These are phyloP conservation scores for Aspergillus asperescens DNA, from an alignment of 495 filamentous ascomycete genomes.

Conservation along the genomic window DNA sequence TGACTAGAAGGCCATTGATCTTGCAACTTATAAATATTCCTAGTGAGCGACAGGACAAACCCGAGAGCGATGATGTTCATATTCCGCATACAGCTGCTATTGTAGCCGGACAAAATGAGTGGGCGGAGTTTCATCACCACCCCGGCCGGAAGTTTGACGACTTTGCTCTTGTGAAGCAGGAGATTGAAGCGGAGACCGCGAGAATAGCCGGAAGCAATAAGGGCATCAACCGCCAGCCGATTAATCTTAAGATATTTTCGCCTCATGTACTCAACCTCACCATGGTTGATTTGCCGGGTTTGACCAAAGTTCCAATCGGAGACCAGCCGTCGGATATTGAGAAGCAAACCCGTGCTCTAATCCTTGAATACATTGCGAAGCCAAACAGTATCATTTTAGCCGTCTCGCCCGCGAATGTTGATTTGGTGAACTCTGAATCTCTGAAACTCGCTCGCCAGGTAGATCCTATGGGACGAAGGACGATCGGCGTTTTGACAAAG, in stretches of 20 bases:
- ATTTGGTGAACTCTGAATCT: constrained; percentile 97
- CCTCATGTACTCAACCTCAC: constrained; percentile 96
- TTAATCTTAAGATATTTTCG: constrained; percentile 98
- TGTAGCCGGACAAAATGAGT: constrained; percentile 71
- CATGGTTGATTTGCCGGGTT: constrained; percentile 88
- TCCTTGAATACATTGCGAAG: constrained; percentile 98
- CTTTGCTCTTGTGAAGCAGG: constrained; percentile 86
- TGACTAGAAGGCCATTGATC: constrained; percentile 89
- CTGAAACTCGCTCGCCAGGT: constrained; percentile 96
- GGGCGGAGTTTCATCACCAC: constrained; percentile 96
- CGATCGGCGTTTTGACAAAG: constrained; percentile 96
- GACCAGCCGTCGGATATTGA: constrained; percentile 98
- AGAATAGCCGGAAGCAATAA: constrained; percentile 97
- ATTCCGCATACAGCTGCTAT: constrained; percentile 64
- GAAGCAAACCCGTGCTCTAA: constrained; percentile 95
- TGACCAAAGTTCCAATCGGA: constrained; percentile 98
- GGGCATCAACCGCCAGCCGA: constrained; percentile 94
- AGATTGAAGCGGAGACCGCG: constrained; percentile 95
- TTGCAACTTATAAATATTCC: constrained; percentile 98
- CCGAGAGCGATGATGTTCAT: constrained; percentile 59
- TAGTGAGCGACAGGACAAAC: constrained; percentile 63
- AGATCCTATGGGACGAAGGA: constrained; percentile 88
- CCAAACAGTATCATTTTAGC: constrained; percentile 97
- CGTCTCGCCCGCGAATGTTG: constrained; percentile 96
- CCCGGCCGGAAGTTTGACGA: constrained; percentile 86